A percentile compares a stretch with the other conserved stretches of the same genome.
Evolutionary conservation across 2,329 filamentous ascomycete species (phyloP).

Genomic region (Diplodia seriata): DNA sequence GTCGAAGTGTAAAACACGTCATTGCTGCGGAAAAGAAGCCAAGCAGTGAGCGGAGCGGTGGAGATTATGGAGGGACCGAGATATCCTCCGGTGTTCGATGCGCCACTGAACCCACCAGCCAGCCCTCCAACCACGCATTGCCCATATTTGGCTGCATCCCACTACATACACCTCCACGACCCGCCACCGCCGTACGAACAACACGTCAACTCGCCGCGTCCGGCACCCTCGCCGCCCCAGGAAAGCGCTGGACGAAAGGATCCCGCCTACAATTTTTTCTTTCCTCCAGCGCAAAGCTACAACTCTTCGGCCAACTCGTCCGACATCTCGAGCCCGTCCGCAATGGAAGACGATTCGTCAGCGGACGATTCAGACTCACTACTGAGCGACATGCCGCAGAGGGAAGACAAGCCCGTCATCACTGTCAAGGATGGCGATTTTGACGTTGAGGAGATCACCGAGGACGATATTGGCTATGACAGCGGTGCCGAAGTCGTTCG

Average conservation of each 20-base stretch:
- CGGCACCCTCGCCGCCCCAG: conserved; percentile 46
- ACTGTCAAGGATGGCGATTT: conserved; percentile 45
- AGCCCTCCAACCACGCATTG: conserved; percentile 49
- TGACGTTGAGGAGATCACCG: conserved; percentile 52
- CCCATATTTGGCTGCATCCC: conserved; percentile 33
- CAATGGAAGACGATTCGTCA: conserved; percentile 44
- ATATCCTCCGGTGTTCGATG: conserved; percentile 40
- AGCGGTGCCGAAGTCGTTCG: conserved; percentile 53
- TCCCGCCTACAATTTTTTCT: conserved; percentile 45
- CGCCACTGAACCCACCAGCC: conserved; percentile 43
- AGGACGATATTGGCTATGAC: conserved; percentile 46
- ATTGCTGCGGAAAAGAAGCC: not conserved
- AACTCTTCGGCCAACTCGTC: conserved; percentile 46
- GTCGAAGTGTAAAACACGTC: not conserved
- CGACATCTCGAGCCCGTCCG: conserved; percentile 46
- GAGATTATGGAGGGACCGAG: conserved; percentile 43
- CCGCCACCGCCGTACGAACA: conserved; percentile 46
- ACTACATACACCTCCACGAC: conserved; percentile 36
- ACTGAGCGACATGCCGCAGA: conserved; percentile 35
- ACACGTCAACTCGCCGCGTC: conserved; percentile 41
- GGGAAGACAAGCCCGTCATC: conserved; percentile 33
- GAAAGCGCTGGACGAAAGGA: conserved; percentile 49
- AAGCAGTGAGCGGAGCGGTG: not conserved
- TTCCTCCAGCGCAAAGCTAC: conserved; percentile 46
- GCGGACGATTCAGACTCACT: conserved; percentile 38